phyloP scores from a whole-genome alignment of 2,329 filamentous ascomycete species.

The Ustulina deusta region DNA sequence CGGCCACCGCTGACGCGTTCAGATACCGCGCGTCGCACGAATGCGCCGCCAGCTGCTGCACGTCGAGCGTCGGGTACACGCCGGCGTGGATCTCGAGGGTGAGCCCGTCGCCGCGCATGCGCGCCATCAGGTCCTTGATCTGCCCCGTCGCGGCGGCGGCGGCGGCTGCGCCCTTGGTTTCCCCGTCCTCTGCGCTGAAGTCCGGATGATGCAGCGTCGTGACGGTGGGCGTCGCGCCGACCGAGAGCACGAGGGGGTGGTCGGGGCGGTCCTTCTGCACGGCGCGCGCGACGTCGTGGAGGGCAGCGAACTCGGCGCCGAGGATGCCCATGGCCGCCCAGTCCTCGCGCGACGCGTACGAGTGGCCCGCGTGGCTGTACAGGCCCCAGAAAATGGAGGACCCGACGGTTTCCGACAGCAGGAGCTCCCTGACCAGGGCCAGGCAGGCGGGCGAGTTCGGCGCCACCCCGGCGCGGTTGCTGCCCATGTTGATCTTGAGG shows the following conservation, averaged over 20 bases:
- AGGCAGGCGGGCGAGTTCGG: slow-evolving; percentile 61
- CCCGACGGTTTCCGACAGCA: slow-evolving; percentile 57
- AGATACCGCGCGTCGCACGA: slow-evolving; percentile 60
- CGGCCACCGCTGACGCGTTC: slow-evolving; percentile 68
- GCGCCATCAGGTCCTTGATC: slow-evolving; percentile 56
- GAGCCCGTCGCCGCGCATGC: slow-evolving; percentile 55
- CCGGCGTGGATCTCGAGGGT: slow-evolving; percentile 79
- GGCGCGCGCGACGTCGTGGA: slow-evolving; percentile 59
- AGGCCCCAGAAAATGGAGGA: slow-evolving; percentile 67
- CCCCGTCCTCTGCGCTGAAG: too few species aligned
- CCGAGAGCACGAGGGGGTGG: slow-evolving; percentile 67
- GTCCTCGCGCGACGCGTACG: slow-evolving; percentile 70
- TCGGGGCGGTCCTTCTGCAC: slow-evolving; percentile 50
- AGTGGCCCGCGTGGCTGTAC: slow-evolving; percentile 80
- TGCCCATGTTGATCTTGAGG: slow-evolving; percentile 81
- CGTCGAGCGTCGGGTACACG: slow-evolving; percentile 79
- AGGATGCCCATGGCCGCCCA: slow-evolving; percentile 63
- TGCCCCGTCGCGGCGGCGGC: slow-evolving; percentile 46
- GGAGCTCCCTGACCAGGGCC: slow-evolving; percentile 59
- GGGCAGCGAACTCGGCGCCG: slow-evolving; percentile 65
- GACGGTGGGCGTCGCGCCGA: slow-evolving; percentile 82
- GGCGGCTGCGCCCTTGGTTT: too few species aligned
- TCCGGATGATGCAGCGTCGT: slow-evolving; percentile 71
- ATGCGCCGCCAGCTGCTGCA: slow-evolving; percentile 82
- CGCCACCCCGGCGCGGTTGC: slow-evolving; percentile 75